Percentiles rank a stretch among this genome's conserved stretches.
Evolutionary conservation across 352 stramenopile genomes (phyloP).

Genomic region (Globisporangium yorkense): DNA sequence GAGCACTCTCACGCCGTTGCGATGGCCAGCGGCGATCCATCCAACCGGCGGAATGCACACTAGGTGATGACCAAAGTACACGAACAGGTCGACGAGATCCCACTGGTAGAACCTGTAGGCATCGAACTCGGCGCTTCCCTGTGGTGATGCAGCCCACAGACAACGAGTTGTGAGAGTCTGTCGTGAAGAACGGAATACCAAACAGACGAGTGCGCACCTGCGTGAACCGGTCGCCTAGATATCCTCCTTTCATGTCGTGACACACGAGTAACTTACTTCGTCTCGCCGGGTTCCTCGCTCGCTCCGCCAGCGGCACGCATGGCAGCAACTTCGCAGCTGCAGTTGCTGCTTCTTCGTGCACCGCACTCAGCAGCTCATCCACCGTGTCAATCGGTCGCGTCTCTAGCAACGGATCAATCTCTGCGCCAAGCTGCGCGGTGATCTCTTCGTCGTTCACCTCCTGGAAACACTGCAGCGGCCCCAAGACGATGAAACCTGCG

Average conservation of each 20-base stretch:
- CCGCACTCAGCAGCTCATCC: slow-evolving; percentile 24
- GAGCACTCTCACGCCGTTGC: slow-evolving; percentile 37
- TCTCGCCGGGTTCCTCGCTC: slow-evolving; percentile 17
- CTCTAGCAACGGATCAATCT: slow-evolving; percentile 12
- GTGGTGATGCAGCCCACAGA: slow-evolving; percentile 5
- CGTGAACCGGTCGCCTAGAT: slow-evolving; percentile 30
- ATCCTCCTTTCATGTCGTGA: slow-evolving; percentile 53
- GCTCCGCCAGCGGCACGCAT: slow-evolving; percentile 20
- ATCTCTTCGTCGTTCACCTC: neutral
- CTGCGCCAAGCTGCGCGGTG: neutral
- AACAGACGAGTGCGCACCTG: slow-evolving; percentile 9
- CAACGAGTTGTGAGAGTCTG: neutral
- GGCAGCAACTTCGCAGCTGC: slow-evolving; percentile 1
- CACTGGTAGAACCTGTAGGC: slow-evolving; percentile 48
- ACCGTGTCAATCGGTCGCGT: slow-evolving; percentile 23
- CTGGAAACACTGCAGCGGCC: slow-evolving; percentile 19
- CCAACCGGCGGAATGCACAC: slow-evolving; percentile 38
- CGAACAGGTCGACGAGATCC: slow-evolving; percentile 47
- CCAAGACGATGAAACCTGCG: slow-evolving; percentile 25
- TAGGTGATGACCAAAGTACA: slow-evolving; percentile 50
- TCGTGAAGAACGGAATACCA: neutral
- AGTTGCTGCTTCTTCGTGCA: slow-evolving; percentile 2
- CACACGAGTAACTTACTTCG: slow-evolving; percentile 50
- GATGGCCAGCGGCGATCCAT: slow-evolving; percentile 42
- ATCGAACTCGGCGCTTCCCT: slow-evolving; percentile 27